Percentiles rank a stretch among this genome's conserved stretches.
Evolutionary conservation across 2,329 filamentous ascomycete genomes (phyloP).

Genomic region (Neurospora sp.): DNA sequence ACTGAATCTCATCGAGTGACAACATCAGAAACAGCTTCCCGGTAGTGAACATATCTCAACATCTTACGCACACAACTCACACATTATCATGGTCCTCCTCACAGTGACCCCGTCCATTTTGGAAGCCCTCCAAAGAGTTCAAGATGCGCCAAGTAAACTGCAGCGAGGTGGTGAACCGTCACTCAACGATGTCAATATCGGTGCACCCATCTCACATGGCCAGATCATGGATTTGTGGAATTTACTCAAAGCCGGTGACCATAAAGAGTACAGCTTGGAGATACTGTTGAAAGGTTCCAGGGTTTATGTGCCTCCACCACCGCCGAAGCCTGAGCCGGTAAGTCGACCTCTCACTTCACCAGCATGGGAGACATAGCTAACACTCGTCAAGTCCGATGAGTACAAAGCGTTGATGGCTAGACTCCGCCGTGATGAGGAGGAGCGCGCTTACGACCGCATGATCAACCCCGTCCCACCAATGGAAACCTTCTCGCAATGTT

Average conservation of each 20-base stretch:
- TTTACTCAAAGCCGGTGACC: constrained; percentile 28
- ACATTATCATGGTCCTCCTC: constrained; percentile 56
- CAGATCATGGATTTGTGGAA: constrained; percentile 57
- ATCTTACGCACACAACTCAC: background rate
- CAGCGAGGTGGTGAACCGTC: constrained; percentile 31
- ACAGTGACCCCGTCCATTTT: constrained; percentile 64
- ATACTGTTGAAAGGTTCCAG: constrained; percentile 59
- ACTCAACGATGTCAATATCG: constrained; percentile 40
- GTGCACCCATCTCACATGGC: constrained; percentile 60
- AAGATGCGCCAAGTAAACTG: constrained; percentile 1
- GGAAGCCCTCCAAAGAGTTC: constrained; percentile 39
- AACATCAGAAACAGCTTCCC: background rate
- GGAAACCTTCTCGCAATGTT: constrained; percentile 51
- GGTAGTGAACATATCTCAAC: background rate
- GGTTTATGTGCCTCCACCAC: constrained; percentile 70
- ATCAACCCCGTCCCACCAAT: constrained; percentile 45
- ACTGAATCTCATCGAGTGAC: background rate
- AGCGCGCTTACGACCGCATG: constrained; percentile 73
- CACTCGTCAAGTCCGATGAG: constrained; percentile 43
- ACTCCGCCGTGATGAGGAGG: constrained; percentile 74
- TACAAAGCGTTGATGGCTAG: constrained; percentile 83
- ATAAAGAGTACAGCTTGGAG: constrained; percentile 47
- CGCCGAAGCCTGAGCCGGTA: constrained; percentile 68
- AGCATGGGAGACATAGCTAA: constrained; percentile 4
- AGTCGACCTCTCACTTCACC: constrained; percentile 5